Conservation (phyloP, 2,329 filamentous ascomycete genomes). For the Calonectria hongkongensis region DNA sequence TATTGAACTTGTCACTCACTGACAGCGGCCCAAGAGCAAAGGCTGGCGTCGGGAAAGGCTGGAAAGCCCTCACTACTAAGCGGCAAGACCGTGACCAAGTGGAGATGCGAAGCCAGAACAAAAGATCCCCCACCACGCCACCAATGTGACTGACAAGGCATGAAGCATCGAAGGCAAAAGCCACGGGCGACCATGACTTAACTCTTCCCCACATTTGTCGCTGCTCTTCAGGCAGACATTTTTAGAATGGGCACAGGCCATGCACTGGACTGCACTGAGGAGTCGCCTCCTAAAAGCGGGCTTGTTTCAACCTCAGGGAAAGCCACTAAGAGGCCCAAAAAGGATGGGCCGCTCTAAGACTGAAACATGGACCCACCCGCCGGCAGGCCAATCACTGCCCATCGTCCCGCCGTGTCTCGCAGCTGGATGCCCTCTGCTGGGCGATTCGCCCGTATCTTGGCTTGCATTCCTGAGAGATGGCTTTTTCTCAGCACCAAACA, state of each 20-base stretch:
- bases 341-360: constrained; percentile 47
- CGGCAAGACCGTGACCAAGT: neutral
- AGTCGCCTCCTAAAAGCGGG: constrained; percentile 25
- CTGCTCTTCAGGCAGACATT: constrained; percentile 39
- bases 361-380: constrained; percentile 38
- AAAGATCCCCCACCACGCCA: constrained; percentile 15
- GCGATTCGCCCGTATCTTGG: constrained; percentile 5
- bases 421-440: constrained; percentile 23
- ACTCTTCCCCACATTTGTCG: constrained; percentile 26
- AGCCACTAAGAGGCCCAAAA: constrained; percentile 43
- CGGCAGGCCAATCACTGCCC: constrained; percentile 33
- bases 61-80: neutral
- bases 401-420: constrained; percentile 32
- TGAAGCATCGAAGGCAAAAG: constrained; percentile 21
- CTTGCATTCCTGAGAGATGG: neutral
- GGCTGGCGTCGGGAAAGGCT: constrained; percentile 12
- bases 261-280: neutral
- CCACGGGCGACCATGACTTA: neutral
- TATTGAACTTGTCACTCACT: neutral
- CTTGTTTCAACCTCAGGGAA: constrained; percentile 55
- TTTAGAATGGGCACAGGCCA: constrained; percentile 51
- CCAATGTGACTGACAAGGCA: constrained; percentile 16
- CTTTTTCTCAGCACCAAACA: neutral
- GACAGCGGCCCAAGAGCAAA: neutral
- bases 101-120: constrained; percentile 11